Percentiles rank a stretch among this genome's conserved stretches.
Conservation (phyloP, 805 yeast genomes). For the Ogataea zsoltii region DNA sequence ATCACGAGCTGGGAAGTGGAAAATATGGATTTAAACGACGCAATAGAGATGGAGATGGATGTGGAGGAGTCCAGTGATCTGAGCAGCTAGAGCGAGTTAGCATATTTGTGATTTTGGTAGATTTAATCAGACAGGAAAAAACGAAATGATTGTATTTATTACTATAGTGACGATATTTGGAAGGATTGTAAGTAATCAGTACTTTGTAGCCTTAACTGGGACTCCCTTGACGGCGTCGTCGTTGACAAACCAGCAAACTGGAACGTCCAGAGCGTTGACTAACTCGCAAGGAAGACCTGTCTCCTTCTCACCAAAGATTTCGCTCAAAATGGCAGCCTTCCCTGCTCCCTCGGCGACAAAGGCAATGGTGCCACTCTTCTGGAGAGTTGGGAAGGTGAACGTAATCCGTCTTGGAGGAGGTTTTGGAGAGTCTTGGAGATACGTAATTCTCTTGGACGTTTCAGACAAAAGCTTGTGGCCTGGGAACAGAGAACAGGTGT, state of each 20-base stretch:
- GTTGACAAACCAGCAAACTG: conserved; percentile 83
- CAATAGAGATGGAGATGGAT: conserved; percentile 26
- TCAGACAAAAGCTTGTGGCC: conserved; percentile 70
- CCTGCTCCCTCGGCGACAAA: conserved; percentile 91
- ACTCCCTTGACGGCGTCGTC: conserved; percentile 74
- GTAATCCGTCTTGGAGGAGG: conserved; percentile 94
- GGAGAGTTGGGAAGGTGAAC: conserved; percentile 76
- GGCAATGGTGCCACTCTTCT: conserved; percentile 53
- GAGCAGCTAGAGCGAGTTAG: conserved; percentile 8
- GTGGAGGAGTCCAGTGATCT: conserved; percentile 19
- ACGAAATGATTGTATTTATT: no score
- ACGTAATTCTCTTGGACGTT: conserved; percentile 51
- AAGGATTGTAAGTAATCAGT: no score
- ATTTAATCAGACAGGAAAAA: no score
- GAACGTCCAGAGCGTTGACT: conserved; percentile 60
- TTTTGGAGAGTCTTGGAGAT: conserved; percentile 83
- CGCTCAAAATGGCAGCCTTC: conserved; percentile 69
- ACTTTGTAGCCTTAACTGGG: conserved; percentile 21
- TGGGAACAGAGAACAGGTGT: conserved; percentile 91
- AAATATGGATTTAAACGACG: conserved; percentile 29
- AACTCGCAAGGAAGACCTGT: conserved; percentile 65
- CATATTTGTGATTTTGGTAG: no score
- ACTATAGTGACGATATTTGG: no score
- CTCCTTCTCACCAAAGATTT: conserved; percentile 57
- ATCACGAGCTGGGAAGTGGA: conserved; percentile 32